Evolutionary conservation across 176 grass and related monocot genomes (phyloP), one percentile per base, ranked within the genome.

Genomic region (Musa beccarii): DNA sequence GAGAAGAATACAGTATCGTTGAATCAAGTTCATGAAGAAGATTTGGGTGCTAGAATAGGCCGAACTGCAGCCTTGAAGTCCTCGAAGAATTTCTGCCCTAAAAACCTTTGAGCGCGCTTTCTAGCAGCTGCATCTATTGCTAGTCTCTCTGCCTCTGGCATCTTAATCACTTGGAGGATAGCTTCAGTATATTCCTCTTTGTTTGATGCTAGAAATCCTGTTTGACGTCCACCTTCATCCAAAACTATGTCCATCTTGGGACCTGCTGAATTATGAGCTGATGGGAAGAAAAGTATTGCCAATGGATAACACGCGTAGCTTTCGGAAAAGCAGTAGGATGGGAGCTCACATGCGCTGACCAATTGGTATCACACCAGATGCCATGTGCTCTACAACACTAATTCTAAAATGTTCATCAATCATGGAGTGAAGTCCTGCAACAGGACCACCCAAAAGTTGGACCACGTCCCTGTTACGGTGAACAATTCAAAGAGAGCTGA

Each of bases 391-490:
- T 24, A 99, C 95, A 20, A 99, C 90, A 77, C 88, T 89, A 76
- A 99, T 94, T 71, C 90, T 88, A 77, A 99, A 92, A 86, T 99
- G 90, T 63, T 99, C 95, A 83, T 99, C 91, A 22, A 90, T 84
- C 95, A 99, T 94, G 13, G 90, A 91, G 86, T 99, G 95, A 21
- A 99, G 86, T 76, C 95, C 95, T 16, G 69, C 76, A 79, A 99
- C 68, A 56, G 95, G 84, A 76, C 84, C 83, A 61, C 88, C 88
- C 10, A 99, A 83, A 87, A 99, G 86, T 65, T 82, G 71, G 79
- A 89, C 79, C 78, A 99, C 84, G 68, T 86, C 91, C 21, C 95
- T 94, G 84, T 59, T 80, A 72, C 20, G 63, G 29, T 11, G 72
- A 87, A 52, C 25, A 43, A 43, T 43, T 63, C 53, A 75, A 3